Percentiles rank a stretch among this genome's conserved stretches.
Evolutionary conservation across 371 early-diverging fungal species (phyloP).

Genomic region (Phascolomyces articulosus): DNA sequence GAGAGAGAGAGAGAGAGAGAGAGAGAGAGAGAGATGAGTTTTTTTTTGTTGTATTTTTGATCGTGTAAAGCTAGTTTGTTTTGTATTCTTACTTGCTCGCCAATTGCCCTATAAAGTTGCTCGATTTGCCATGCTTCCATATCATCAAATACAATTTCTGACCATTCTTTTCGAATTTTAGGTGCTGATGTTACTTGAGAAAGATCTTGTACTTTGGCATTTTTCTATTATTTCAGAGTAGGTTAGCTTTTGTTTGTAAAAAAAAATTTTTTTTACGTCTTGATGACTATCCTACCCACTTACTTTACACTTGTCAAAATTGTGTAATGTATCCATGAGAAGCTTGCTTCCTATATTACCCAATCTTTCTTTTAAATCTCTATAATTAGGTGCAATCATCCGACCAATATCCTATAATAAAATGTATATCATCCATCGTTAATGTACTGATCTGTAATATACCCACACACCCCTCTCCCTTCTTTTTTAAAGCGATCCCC

Average conservation of each 20-base stretch:
- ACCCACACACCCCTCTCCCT: background rate
- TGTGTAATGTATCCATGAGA: conserved; percentile 61
- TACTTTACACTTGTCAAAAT: conserved; percentile 62
- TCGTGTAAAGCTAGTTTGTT: too few species aligned
- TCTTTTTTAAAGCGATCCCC: background rate
- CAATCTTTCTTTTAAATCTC: conserved; percentile 37
- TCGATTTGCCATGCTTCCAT: conserved; percentile 69
- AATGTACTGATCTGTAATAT: too few species aligned
- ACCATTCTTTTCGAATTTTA: conserved; percentile 65
- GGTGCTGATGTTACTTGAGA: conserved; percentile 73
- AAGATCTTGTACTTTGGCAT: conserved; percentile 69
- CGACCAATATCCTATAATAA: conserved; percentile 9
- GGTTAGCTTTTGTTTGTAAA: background rate
- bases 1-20: conserved; percentile 1
- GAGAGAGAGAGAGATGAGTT: conserved; percentile 5
- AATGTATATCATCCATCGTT: too few species aligned
- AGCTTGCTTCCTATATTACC: conserved; percentile 68
- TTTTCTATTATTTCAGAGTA: conserved; percentile 22
- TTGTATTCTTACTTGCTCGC: conserved; percentile 60
- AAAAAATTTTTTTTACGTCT: background rate
- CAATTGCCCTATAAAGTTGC: conserved; percentile 74
- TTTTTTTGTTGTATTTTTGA: background rate
- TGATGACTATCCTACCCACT: background rate
- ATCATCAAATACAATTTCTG: conserved; percentile 61
- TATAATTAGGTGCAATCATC: conserved; percentile 24